A percentile compares a stretch with the other conserved stretches of the same genome.
Evolutionary conservation across 257 asterid species (phyloP).

Genomic region (Penstemon davidsonii): DNA sequence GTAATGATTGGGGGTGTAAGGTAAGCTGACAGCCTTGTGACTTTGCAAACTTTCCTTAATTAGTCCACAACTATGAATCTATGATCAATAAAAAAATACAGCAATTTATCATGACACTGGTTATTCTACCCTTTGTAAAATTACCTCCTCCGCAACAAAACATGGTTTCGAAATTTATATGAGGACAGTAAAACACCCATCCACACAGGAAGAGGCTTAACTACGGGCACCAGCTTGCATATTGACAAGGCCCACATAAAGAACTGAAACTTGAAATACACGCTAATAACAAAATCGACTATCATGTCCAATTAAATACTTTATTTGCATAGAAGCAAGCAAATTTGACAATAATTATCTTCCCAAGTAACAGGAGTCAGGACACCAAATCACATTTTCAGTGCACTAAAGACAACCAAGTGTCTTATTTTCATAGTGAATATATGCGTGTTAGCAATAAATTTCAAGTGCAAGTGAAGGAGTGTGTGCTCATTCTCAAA

Average conservation of each 20-base stretch:
- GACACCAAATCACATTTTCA: conserved; percentile 10
- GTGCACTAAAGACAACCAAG: neutral
- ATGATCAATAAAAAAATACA: neutral
- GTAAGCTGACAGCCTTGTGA: neutral
- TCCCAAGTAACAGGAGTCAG: conserved; percentile 17
- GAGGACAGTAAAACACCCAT: no score
- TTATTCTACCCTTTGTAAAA: neutral
- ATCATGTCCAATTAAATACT: neutral
- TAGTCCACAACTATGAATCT: neutral
- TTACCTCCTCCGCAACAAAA: no score
- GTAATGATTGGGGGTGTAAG: conserved; percentile 5
- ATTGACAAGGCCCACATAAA: no score
- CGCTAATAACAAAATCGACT: neutral
- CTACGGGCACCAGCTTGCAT: no score
- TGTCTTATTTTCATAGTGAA: neutral
- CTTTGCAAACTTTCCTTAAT: neutral
- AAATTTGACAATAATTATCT: neutral
- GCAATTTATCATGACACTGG: neutral
- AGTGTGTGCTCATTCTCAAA: conserved; percentile 13
- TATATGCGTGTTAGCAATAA: conserved; percentile 5
- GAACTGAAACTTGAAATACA: neutral
- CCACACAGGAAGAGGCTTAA: no score
- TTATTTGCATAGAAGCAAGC: neutral
- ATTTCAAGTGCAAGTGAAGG: neutral
- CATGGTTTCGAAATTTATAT: no score